Base-by-base conservation (phyloP, 176 grass and related monocot genomes). In the Musa itinerans region DNA sequence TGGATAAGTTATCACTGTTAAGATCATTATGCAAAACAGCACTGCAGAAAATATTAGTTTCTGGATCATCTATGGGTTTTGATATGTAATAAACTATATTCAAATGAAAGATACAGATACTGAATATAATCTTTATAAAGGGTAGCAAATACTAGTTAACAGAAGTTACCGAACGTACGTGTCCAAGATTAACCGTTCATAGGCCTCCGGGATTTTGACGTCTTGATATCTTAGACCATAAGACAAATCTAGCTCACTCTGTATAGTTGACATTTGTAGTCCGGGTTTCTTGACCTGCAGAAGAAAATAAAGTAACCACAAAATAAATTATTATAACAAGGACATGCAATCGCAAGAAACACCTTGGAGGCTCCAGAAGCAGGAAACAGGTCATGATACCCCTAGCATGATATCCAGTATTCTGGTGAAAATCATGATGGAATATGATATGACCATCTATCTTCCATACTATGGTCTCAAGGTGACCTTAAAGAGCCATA, bases 201-300 rank as follows among this genome's bases (percentile, higher is more conserved):
- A 99, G 81, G 96, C 96, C 80, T 99, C 96, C 19, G 96, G 96
- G 80, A 99, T 99, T 81, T 74, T 82, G 83, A 99, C 86, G 56
- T 95, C 80, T 78, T 94, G 90, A 77, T 99, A 99, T 12, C 96
- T 89, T 86, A 87, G 86, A 52, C 91, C 91, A 78, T 99, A 99
- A 73, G 96, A 99, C 58, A 99, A 86, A 89, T 99, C 96, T 74
- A 99, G 86, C 63, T 99, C 96, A 70, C 96, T 99, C 85, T 99
- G 96, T 79, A 95, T 90, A 25, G 96, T 99, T 53, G 86, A 88
- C 96, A 99, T 99, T 82, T 95, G 85, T 23, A 99, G 52, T 77
- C 96, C 96, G 86, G 96, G 96, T 92, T 99, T 99, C 89, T 99
- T 99, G 54, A 99, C 91, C 96, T 99, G 83, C 59, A 89, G 26